Conservation (phyloP, 345 rosid genomes). For the Nasturtium officinale region DNA sequence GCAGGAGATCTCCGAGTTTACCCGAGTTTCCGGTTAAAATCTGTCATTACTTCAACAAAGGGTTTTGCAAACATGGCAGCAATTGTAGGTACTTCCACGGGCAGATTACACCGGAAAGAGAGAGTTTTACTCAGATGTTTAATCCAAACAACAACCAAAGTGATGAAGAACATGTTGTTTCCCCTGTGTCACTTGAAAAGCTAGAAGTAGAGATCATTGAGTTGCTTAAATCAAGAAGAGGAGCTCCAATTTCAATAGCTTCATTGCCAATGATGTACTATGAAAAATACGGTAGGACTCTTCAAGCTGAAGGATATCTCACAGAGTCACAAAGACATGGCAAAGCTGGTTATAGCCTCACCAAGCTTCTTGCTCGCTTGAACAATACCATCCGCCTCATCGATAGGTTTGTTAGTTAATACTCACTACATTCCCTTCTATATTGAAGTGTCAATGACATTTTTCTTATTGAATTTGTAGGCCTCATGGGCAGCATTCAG, state of each 20-base stretch:
- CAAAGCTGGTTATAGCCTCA: constrained; percentile 86
- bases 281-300: constrained; percentile 79
- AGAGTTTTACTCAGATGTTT: constrained; percentile 58
- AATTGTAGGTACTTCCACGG: constrained; percentile 87
- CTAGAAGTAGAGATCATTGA: constrained; percentile 82
- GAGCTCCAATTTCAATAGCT: constrained; percentile 92
- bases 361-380: constrained; percentile 90
- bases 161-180: constrained; percentile 66
- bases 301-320: constrained; percentile 97
- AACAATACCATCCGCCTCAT: constrained; percentile 81
- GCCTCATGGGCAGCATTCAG: constrained; percentile 97
- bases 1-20: constrained; percentile 77
- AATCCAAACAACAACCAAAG: constrained; percentile 46
- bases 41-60: constrained; percentile 86
- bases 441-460: neutral
- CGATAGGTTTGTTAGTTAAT: constrained; percentile 60
- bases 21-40: constrained; percentile 83
- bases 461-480: constrained; percentile 44
- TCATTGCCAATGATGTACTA: constrained; percentile 87
- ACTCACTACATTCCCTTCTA: neutral
- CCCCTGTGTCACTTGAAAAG: constrained; percentile 74
- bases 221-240: constrained; percentile 76
- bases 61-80: constrained; percentile 86
- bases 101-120: constrained; percentile 47
- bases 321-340: constrained; percentile 99